phyloP scores from a whole-genome alignment of 139 green algal species.

The Gonium pectorale region DNA sequence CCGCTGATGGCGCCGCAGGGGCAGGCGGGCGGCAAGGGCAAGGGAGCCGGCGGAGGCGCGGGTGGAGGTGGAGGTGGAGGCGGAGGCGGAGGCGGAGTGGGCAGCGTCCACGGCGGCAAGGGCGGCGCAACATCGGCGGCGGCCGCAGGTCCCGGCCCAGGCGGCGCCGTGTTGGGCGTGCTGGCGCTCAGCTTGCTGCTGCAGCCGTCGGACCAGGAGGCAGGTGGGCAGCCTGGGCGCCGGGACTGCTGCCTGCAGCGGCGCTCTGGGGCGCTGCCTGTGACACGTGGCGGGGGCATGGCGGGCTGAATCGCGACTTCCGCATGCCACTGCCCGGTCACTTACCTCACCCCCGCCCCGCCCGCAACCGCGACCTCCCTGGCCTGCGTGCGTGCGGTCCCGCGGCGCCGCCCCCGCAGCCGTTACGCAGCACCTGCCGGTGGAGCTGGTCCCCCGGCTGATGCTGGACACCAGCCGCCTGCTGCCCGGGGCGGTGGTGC shows the following conservation, averaged over 20 bases:
- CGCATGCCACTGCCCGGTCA: no score
- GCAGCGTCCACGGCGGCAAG: no score
- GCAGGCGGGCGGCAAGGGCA: background rate
- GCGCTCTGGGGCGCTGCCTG: no score
- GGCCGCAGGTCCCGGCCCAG: background rate
- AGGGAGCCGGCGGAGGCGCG: background rate
- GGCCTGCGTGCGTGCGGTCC: no score
- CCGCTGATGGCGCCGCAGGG: slow-evolving; percentile 12
- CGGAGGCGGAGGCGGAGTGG: background rate
- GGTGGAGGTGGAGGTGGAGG: background rate
- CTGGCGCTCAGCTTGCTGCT: slow-evolving; percentile 31
- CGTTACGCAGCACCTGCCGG: background rate
- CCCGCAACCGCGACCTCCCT: no score
- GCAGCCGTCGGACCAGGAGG: slow-evolving; percentile 23
- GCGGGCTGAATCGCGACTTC: no score
- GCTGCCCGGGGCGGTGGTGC: slow-evolving; percentile 32
- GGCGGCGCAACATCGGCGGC: no score
- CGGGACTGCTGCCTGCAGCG: no score
- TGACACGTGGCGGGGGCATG: no score
- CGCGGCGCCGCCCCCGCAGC: slow-evolving; percentile 12
- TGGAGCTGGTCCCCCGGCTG: slow-evolving; percentile 25
- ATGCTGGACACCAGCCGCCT: slow-evolving; percentile 35
- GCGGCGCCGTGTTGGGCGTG: slow-evolving; percentile 16
- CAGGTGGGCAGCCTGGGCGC: no score
- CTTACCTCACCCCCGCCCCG: no score